Evolutionary conservation across 1,284 basidiomycete species (phyloP), one percentile per base, ranked within the genome.

Genomic region (Leccinum griseonigrum): DNA sequence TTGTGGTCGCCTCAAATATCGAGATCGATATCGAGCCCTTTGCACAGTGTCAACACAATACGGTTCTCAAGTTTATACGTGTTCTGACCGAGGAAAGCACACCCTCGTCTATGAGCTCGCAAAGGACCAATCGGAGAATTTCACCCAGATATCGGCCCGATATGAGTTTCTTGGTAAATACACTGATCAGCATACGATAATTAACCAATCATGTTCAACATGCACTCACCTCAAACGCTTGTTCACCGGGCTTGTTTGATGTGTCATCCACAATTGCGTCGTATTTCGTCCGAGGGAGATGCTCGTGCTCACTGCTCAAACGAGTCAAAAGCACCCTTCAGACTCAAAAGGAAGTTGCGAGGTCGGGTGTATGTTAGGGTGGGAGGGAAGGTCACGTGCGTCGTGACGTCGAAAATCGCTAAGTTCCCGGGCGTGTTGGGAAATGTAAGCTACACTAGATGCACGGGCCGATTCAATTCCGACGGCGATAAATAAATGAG

Each of bases 11-110:
- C 73, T 97, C 92, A 51, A 99, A 88, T 78, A 73, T 93, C 93
- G 52, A 99, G 84, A 71, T 97, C 90, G 66, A 99, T 86, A 36
- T 92, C 89, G 36, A 99, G 85, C 51, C 87, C 87, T 76, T 95
- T 97, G 83, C 97, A 99, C 97, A 2, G 97, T 99, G 77, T 99
- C 97, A 72, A 99, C 91, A 51, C 84, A 89, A 75, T 97, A 95
- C 7, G 94, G 84, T 87, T 93, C 77, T 98, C 95, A 58, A 98
- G 85, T 80, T 98, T 98, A 85, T 98, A 97, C 1, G 96, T 97
- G 77, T 95, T 94, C 78, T 98, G 97, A 50, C 97, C 96, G 46
- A 98, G 83, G 88, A 99, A 60, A 99, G 85, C 31, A 95, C 91
- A 74, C 97, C 97, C 67, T 96, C 90, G 74, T 99, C 97, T 74